phyloP scores from a whole-genome alignment of 176 grass and related monocot species.

The Rhynchospora tenuis region DNA sequence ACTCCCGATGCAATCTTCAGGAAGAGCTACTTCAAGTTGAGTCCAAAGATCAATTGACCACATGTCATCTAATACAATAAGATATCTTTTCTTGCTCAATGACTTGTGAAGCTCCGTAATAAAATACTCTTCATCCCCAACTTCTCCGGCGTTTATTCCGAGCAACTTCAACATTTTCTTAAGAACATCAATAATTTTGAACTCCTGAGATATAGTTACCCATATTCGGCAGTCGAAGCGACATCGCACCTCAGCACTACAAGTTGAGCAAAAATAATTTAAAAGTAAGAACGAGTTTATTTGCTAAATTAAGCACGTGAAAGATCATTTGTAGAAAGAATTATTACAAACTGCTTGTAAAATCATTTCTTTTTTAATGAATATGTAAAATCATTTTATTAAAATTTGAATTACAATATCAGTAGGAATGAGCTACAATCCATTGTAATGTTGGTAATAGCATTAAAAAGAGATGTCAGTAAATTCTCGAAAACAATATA shows the following conservation, averaged over 20 bases:
- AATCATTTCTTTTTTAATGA: too few species aligned
- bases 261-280: not conserved
- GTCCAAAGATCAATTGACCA: slow-evolving; percentile 2
- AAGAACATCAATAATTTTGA: not conserved
- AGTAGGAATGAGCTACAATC: too few species aligned
- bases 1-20: slow-evolving; percentile 3
- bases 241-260: not conserved
- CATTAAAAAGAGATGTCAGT: too few species aligned
- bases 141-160: not conserved
- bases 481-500: too few species aligned
- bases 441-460: too few species aligned
- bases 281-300: too few species aligned
- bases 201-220: not conserved
- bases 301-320: too few species aligned
- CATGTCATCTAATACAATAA: slow-evolving; percentile 22
- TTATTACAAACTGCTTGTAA: too few species aligned
- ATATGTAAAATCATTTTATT: too few species aligned
- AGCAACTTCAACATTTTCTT: not conserved
- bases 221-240: slow-evolving; percentile 11
- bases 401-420: too few species aligned
- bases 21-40: not conserved
- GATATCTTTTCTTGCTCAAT: slow-evolving; percentile 1
- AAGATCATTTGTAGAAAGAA: too few species aligned
- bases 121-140: not conserved
- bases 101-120: not conserved